Conservation (phyloP, 805 yeast genomes). For the Pichia pseudocactophila region DNA sequence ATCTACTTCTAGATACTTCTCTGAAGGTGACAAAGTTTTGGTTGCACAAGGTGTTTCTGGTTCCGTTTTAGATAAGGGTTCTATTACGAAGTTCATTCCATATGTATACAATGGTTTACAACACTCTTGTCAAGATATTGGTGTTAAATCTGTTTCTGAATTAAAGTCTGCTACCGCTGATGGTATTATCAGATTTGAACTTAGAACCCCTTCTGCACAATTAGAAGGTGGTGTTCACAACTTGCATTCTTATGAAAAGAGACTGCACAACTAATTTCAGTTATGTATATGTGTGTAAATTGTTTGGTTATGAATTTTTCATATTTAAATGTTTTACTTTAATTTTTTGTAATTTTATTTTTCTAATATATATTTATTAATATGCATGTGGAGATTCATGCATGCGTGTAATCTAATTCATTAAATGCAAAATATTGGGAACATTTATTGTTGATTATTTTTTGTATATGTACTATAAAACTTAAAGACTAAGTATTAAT, state of each 20-base stretch:
- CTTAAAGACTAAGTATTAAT: conserved; percentile 11
- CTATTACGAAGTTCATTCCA: conserved; percentile 87
- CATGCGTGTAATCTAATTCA: too few species aligned
- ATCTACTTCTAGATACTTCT: conserved; percentile 95
- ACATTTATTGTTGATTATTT: conserved; percentile 3
- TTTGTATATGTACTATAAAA: conserved; percentile 10
- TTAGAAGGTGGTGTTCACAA: conserved; percentile 98
- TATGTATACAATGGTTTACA: conserved; percentile 92
- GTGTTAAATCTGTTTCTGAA: conserved; percentile 56
- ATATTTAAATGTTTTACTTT: too few species aligned
- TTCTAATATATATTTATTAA: too few species aligned
- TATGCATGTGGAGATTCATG: too few species aligned
- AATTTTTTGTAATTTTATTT: too few species aligned
- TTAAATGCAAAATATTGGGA: not conserved
- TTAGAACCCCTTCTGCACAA: conserved; percentile 98
- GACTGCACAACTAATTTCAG: conserved; percentile 66
- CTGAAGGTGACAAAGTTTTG: conserved; percentile 88
- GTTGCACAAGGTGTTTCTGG: conserved; percentile 99
- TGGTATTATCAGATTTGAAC: conserved; percentile 85
- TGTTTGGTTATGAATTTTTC: too few species aligned
- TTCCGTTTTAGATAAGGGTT: conserved; percentile 93
- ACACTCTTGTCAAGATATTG: conserved; percentile 98
- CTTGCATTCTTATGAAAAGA: conserved; percentile 94
- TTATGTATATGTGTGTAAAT: not conserved
- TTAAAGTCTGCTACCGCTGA: conserved; percentile 55